Evolutionary conservation across 345 rosid species (phyloP), one percentile per base, ranked within the genome.

Genomic region (Camelina hispida): DNA sequence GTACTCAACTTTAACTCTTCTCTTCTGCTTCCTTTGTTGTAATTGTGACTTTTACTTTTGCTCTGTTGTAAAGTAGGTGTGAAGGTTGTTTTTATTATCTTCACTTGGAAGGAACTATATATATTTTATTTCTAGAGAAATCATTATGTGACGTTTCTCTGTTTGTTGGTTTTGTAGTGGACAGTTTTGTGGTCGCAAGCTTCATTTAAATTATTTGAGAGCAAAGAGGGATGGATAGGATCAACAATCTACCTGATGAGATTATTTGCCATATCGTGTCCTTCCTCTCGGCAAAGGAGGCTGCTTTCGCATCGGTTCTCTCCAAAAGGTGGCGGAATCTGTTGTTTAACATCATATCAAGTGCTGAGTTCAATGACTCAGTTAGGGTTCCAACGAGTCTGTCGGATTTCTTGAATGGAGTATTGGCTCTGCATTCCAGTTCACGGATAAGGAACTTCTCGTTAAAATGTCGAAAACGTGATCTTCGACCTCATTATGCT

Each of bases 271-370:
- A 61, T 16, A 40, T 61, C 1, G 32, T 61, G 7, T 61, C 66
- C 66, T 20, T 40, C 40, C 17, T 61, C 22, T 40, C 32, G 16
- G 50, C 50, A 40, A 61, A 61, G 30, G 50, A 61, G 11, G 66
- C 50, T 61, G 66, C 18, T 46, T 59, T 59, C 9, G 66, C 50
- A 40, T 20, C 3, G 1, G 32, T 40, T 61, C 34, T 61, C 12
- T 40, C 66, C 13, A 61, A 61, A 47, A 40, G 11, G 34, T 38
- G 48, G 66, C 12, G 8, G 47, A 40, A 61, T 61, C 66, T 40
- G 9, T n/a, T n/a, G n/a, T 61, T 2, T 40, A 62, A 47, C 65
- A 38, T 60, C 47, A 18, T 38, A 11, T 28, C 9, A 60, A n/a
- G 20, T 5, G 10, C 18, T 37, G 10, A 60, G 16, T 18, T 60